Base-by-base conservation (phyloP, 306 rosid genomes). In the Biancaea sappan region DNA sequence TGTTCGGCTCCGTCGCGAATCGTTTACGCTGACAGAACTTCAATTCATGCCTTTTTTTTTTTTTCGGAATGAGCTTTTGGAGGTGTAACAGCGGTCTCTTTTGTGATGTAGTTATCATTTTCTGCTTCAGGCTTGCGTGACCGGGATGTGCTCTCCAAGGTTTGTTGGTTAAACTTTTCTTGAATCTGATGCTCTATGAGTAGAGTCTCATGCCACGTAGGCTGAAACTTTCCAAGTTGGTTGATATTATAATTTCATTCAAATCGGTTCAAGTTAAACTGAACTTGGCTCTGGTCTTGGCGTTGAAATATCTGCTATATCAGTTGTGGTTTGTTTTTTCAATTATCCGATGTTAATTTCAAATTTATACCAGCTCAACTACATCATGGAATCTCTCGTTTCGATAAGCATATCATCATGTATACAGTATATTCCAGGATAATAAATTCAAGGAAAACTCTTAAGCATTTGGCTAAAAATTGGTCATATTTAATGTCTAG, bases 81-180 rank as follows among this genome's bases (percentile, higher is more conserved):
- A 16, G 57, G 19, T 54, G 21, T 44, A 35, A 74, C 67, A 16
- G 62, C 67, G 26, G 47, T 26, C 72, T 59, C 50, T 73, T 69
- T 57, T 50, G 50, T 57, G 58, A 43, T 53, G 87, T 90, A 95
- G 99, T 72, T 95, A 66, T 95, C 99, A 21, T 81, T 87, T 75
- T 84, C 98, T 80, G 97, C 96, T 79, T 76, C 90, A 35, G 84
- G 83, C 73, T 82, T 95, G 86, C 88, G 85, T 62, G 93, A 92
- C 79, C 92, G 97, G 22, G 99, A 95, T 84, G 75, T 90, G 41
- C 83, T 86, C 74, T 95, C 99, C 38, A 92, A 92, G 99, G 99
- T 95, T 79, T 66, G 93, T 81, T 54, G 79, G 76, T 67, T 72
- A 57, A 54, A 44, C 61, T n/a, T 76, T 72, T 73, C 47, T 25